Evolutionary conservation across 2,329 filamentous ascomycete genomes (phyloP), one percentile per base, ranked within the genome.

Genomic region (Paracorniculantispora psalliotae): DNA sequence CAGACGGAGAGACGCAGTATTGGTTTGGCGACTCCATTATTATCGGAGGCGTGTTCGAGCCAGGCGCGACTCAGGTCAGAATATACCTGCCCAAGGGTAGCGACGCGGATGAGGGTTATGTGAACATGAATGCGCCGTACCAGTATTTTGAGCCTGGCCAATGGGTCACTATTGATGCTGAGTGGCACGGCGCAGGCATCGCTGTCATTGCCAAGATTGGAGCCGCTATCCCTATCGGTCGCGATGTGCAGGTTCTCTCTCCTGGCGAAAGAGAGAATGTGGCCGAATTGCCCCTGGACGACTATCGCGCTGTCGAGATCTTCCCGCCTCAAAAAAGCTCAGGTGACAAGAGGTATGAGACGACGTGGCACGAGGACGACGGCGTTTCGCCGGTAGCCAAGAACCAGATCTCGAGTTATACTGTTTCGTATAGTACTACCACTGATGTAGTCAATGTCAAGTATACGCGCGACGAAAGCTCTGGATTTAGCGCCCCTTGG

Each of bases 21-120:
- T 91, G 87, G 87, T 81, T 90, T 25, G 88, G 88, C 12, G 84
- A 88, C 57, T 77, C 80, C 0, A 72, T 90, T 9, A 76, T 91
- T 0, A 74, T 91, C 8, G 85, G 85, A 2, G 87, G 87, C 4
- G 85, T 90, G 0, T 90, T 87, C 65, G 80, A 86, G 64, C 74
- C 85, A 0, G 84, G 82, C 4, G 75, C 77, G 1, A 77, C 71
- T 23, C 76, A 72, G 12, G 83, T 81, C 0, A 78, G 73, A 12
- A 72, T 91, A 9, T 91, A 91, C 64, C 78, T 90, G 0, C 87
- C 87, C 1, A 71, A 62, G 52, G 64, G 49, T 72, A 12, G 84
- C 1, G 71, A 67, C 1, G 73, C 73, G 0, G 81, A 84, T 26
- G 75, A 78, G 6, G 84, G 86, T 0, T 90, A 80, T 68, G 64